Conservation (phyloP, 805 yeast species). For the Kuraishia cidri region DNA sequence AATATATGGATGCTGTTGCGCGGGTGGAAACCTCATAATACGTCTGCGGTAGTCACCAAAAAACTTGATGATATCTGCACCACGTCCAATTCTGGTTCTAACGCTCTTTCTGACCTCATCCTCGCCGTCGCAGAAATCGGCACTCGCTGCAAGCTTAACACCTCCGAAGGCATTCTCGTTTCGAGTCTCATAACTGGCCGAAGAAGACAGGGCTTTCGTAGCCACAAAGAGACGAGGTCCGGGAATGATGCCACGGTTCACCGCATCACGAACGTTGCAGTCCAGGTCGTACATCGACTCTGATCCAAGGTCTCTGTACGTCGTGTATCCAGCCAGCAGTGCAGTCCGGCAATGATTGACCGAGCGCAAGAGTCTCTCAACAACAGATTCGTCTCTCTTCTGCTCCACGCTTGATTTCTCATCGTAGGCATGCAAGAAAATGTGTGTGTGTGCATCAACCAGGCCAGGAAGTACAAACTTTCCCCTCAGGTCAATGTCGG, state of each 20-base stretch:
- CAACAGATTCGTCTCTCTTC: constrained; percentile 16
- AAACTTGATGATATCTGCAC: constrained; percentile 17
- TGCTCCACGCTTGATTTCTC: constrained; percentile 16
- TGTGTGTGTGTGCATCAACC: constrained; percentile 20
- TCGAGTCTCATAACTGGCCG: constrained; percentile 12
- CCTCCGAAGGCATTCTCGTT: constrained; percentile 16
- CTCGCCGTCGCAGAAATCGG: constrained; percentile 18
- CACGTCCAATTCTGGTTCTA: constrained; percentile 15
- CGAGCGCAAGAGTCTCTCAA: constrained; percentile 15
- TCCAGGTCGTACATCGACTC: constrained; percentile 19
- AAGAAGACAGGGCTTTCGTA: constrained; percentile 14
- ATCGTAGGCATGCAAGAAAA: constrained; percentile 18
- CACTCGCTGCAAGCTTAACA: constrained; percentile 10
- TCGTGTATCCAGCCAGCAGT: constrained; percentile 16
- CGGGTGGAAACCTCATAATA: constrained; percentile 18
- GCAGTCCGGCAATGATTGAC: constrained; percentile 15
- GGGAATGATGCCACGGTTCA: constrained; percentile 14
- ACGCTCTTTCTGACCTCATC: constrained; percentile 16
- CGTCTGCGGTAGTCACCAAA: constrained; percentile 17
- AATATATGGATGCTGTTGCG: constrained; percentile 15
- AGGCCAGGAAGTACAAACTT: constrained; percentile 15
- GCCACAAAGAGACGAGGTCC: constrained; percentile 19
- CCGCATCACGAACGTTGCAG: constrained; percentile 16
- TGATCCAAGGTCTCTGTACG: constrained; percentile 19
- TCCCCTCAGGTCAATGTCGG: constrained; percentile 15